Evolutionary conservation across 1,284 basidiomycete genomes (phyloP).

Genomic region (Inonotus hispidus): DNA sequence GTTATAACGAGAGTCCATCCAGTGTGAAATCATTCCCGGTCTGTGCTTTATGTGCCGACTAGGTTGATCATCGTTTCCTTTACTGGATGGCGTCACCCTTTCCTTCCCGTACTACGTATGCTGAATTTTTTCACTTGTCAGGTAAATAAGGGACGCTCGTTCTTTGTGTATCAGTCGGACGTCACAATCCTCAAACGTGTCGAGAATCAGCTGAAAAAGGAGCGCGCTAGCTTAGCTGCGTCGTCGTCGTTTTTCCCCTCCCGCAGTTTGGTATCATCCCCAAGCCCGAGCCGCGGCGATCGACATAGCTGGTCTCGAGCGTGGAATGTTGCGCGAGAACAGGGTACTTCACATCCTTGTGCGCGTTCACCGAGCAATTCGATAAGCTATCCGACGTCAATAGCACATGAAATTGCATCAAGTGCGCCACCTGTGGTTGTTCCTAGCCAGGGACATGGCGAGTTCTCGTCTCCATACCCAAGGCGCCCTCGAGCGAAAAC

Average conservation of each 20-base stretch:
- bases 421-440: constrained; percentile 20
- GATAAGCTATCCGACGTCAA: constrained; percentile 14
- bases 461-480: constrained; percentile 20
- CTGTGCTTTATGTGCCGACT: neutral
- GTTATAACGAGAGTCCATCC: neutral
- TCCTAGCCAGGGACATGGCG: constrained; percentile 21
- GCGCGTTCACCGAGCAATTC: constrained; percentile 18
- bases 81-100: neutral
- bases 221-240: constrained; percentile 31
- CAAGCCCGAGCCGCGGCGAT: constrained; percentile 1
- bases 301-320: neutral
- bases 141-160: constrained; percentile 68
- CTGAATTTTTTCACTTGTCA: constrained; percentile 21
- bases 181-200: constrained; percentile 71
- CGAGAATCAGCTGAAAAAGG: constrained; percentile 56
- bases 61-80: neutral
- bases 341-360: constrained; percentile 16
- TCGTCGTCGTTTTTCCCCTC: constrained; percentile 14
- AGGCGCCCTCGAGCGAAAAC: constrained; percentile 65
- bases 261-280: constrained; percentile 1
- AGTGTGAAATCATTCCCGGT: neutral
- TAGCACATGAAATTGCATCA: constrained; percentile 9
- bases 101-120: neutral
- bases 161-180: constrained; percentile 90
- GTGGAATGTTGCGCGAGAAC: constrained; percentile 12